Base-by-base conservation (phyloP, 2,329 filamentous ascomycete species). In the Lasiodiplodia sp. region DNA sequence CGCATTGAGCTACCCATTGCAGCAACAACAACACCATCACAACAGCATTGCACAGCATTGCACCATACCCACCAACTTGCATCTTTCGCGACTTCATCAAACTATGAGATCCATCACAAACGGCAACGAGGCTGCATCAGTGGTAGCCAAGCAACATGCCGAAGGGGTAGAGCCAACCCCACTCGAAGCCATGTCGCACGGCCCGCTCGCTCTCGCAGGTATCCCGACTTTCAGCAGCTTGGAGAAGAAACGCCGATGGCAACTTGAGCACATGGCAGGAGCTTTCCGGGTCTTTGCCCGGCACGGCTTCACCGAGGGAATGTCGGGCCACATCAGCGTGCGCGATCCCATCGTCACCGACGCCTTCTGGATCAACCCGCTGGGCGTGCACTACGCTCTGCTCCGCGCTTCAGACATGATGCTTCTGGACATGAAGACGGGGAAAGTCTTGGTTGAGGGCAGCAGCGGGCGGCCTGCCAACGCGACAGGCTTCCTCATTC, bases 301-400 rank as follows among this genome's bases (percentile, higher is more conserved):
- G 56, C 85, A 87, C 72, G 88, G 87, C 60, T 91, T 88, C 78
- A 88, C 87, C 0, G 90, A 92, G 77, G 90, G 90, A 66, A 90
- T 91, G 82, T 83, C 84, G 34, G 90, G 90, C 0, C 89, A 91
- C 77, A 92, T 92, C 72, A 86, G 82, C 14, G 86, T 92, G 1
- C 84, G 89, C 10, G 90, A 92, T 74, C 89, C 90, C 0, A 88
- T 91, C 75, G 81, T 86, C 71, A 79, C 81, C 0, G 81, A 87
- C 69, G 82, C 83, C n/a, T 90, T 91, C 78, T 92, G 91, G 91
- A 92, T 90, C 75, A 92, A 87, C 80, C 90, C 79, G 68, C 80
- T 92, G 0, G 89, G 87, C 2, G 82, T 84, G 14, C 89, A 92
- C 75, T 92, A 91, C 74, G 89, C 84, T 7, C 78, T 90, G 69